Conservation (phyloP, 768 basidiomycete genomes). For the Kwoniella bestiolae region DNA sequence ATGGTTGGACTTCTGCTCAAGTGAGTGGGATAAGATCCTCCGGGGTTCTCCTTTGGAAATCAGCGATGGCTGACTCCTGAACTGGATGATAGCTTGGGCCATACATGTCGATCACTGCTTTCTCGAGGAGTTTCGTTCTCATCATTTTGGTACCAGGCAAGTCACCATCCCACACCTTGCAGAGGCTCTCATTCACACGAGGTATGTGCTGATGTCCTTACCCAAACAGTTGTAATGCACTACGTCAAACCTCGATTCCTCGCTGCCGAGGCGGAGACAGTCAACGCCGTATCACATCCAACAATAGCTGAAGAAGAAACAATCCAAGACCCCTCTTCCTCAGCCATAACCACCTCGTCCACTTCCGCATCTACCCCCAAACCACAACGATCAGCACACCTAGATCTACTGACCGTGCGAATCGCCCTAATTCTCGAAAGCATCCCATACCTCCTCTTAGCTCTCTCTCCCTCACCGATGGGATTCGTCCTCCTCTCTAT, state of each 20-base stretch:
- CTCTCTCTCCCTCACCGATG: slow-evolving; percentile 61
- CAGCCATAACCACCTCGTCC: not conserved
- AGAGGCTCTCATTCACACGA: no score
- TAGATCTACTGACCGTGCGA: slow-evolving; percentile 74
- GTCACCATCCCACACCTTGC: slow-evolving; percentile 4
- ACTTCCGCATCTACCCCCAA: not conserved
- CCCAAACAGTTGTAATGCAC: slow-evolving; percentile 42
- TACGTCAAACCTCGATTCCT: slow-evolving; percentile 50
- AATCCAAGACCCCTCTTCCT: slow-evolving; percentile 1
- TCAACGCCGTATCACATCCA: not conserved
- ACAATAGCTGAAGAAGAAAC: not conserved
- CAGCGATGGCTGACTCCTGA: not conserved
- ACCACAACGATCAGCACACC: slow-evolving; percentile 48
- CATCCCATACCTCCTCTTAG: slow-evolving; percentile 63
- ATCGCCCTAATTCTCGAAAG: slow-evolving; percentile 67
- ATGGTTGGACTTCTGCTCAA: slow-evolving; percentile 53
- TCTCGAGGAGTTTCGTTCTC: slow-evolving; percentile 40
- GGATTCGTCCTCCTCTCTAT: slow-evolving; percentile 64
- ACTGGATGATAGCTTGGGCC: slow-evolving; percentile 46
- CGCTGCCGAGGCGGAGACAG: not conserved
- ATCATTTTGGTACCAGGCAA: slow-evolving; percentile 50
- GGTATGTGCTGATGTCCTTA: not conserved
- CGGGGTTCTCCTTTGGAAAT: no score
- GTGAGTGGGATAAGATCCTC: slow-evolving; percentile 40
- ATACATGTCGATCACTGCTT: slow-evolving; percentile 49